Evolutionary conservation across 768 basidiomycete species (phyloP).

Genomic region (Hypholoma fasciculare): DNA sequence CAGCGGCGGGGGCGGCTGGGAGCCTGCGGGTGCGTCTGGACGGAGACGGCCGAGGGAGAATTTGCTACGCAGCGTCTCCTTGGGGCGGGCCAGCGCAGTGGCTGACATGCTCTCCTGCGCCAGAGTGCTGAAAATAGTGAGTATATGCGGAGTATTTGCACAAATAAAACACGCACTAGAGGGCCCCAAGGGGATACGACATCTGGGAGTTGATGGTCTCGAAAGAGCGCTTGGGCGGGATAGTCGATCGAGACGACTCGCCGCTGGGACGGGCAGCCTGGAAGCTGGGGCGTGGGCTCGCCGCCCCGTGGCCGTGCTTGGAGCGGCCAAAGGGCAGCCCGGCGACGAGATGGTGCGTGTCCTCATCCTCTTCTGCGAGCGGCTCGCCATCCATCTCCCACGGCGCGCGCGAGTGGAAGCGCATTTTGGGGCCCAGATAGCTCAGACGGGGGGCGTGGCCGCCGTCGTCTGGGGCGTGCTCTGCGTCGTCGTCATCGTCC

Average conservation of each 20-base stretch:
- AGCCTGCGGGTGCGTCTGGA: constrained; percentile 30
- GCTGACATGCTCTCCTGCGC: constrained; percentile 64
- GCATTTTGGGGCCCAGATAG: constrained; percentile 80
- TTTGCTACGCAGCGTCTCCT: constrained; percentile 40
- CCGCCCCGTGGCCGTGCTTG: constrained; percentile 37
- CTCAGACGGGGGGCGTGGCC: constrained; percentile 58
- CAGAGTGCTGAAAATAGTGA: constrained; percentile 41
- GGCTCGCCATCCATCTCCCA: constrained; percentile 69
- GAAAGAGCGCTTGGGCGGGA: constrained; percentile 55
- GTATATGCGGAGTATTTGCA: constrained; percentile 6
- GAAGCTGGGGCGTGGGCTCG: constrained; percentile 40
- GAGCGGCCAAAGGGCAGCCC: constrained; percentile 20
- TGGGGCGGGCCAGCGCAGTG: constrained; percentile 41
- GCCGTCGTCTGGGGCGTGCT: constrained; percentile 43
- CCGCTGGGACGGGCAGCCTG: constrained; percentile 53
- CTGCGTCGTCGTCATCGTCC: constrained; percentile 32
- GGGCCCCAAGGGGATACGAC: constrained; percentile 50
- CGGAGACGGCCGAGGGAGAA: constrained; percentile 42
- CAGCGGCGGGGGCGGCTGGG: constrained; percentile 31
- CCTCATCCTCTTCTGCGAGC: constrained; percentile 43
- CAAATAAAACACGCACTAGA: constrained; percentile 51
- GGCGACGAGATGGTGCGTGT: constrained; percentile 26
- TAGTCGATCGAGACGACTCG: constrained; percentile 59
- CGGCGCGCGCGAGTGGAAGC: constrained; percentile 77
- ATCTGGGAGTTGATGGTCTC: constrained; percentile 55